Conservation (phyloP, 805 yeast species). For the Wickerhamiella bombiphila region DNA sequence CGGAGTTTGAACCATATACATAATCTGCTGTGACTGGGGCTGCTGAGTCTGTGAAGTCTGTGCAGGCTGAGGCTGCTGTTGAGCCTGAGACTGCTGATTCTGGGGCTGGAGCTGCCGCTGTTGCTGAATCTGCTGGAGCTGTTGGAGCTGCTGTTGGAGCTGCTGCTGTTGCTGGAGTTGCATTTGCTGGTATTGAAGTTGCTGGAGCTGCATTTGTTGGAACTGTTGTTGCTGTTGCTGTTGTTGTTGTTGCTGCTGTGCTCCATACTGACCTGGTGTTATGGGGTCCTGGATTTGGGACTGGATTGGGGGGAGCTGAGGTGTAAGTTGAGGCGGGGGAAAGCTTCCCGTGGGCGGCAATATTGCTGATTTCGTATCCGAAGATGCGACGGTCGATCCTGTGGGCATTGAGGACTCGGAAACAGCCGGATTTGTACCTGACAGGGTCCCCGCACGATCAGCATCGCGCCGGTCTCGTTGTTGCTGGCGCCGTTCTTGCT, state of each 20-base stretch:
- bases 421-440: background rate
- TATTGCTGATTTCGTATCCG: background rate
- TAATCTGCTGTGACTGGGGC: constrained; percentile 2
- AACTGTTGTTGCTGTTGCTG: constrained; percentile 3
- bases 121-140: constrained; percentile 13
- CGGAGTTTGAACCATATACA: too few relatives aligned
- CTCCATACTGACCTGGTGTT: too few relatives aligned
- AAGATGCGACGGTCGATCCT: background rate
- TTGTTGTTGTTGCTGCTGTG: constrained; percentile 3
- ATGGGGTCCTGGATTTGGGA: too few relatives aligned
- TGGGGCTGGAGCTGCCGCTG: constrained; percentile 20
- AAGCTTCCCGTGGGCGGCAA: too few relatives aligned
- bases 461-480: constrained; percentile 1
- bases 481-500: constrained; percentile 1
- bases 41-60: constrained; percentile 4
- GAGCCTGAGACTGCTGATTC: constrained; percentile 12
- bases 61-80: constrained; percentile 5
- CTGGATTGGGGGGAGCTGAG: background rate
- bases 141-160: constrained; percentile 18
- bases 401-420: background rate
- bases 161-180: constrained; percentile 17
- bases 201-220: constrained; percentile 3
- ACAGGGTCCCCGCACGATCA: background rate
- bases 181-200: constrained; percentile 8
- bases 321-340: background rate